Percentiles rank a stretch among this genome's conserved stretches.
phyloP scores from a whole-genome alignment of 345 rosid genomes.

The Moricandia arvensis region DNA sequence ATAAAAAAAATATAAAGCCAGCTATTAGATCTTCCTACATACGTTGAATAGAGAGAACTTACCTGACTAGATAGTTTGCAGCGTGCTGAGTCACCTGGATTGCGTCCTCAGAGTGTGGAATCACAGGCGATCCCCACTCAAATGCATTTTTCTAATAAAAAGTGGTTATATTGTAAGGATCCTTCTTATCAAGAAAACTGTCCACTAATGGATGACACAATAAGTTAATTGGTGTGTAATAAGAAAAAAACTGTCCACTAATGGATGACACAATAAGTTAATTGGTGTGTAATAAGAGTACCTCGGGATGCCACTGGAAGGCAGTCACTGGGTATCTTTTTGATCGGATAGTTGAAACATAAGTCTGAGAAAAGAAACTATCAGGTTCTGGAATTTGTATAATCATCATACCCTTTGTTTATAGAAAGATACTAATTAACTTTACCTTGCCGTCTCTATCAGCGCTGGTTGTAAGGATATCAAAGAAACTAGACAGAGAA shows the following conservation, averaged over 20 bases:
- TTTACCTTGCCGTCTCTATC: slow-evolving; percentile 66
- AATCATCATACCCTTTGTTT: slow-evolving; percentile 8
- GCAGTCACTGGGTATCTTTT: neutral
- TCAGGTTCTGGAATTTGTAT: slow-evolving; percentile 56
- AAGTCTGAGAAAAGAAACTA: neutral
- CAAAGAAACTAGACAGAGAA: slow-evolving; percentile 62
- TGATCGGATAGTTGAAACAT: neutral
- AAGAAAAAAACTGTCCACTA: neutral
- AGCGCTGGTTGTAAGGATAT: slow-evolving; percentile 64
- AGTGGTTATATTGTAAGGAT: neutral
- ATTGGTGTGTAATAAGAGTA: neutral
- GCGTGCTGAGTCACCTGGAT: slow-evolving; percentile 82
- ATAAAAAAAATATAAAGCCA: no score
- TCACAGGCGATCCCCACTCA: slow-evolving; percentile 74
- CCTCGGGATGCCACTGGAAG: slow-evolving; percentile 1
- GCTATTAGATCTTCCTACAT: no score
- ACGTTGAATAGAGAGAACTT: neutral
- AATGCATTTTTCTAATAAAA: slow-evolving; percentile 82
- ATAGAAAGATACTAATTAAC: neutral
- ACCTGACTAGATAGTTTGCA: slow-evolving; percentile 88
- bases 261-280: neutral
- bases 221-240: neutral
- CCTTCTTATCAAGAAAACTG: neutral
- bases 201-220: neutral
- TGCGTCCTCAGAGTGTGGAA: slow-evolving; percentile 92